Evolutionary conservation across 1,284 basidiomycete species (phyloP).

Genomic region (Fomitopsis schrenkii): DNA sequence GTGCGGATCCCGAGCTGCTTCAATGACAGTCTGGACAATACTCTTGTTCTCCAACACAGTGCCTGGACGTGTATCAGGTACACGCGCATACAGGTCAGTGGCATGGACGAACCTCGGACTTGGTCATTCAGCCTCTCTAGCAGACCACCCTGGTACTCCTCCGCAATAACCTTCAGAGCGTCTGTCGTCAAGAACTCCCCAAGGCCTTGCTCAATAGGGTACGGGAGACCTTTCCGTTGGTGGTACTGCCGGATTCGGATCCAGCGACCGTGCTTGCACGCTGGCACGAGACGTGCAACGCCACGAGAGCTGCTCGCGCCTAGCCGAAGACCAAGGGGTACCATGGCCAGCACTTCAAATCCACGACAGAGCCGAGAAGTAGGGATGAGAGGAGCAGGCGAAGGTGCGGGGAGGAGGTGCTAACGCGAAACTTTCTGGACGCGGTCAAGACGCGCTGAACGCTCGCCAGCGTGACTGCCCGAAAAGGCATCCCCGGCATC

Average conservation of each 20-base stretch:
- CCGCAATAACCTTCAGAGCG: slow-evolving; percentile 63
- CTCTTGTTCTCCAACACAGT: slow-evolving; percentile 40
- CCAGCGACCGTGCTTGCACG: slow-evolving; percentile 16
- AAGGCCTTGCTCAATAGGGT: slow-evolving; percentile 65
- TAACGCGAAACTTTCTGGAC: slow-evolving; percentile 20
- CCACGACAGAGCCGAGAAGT: slow-evolving; percentile 5
- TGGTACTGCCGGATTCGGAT: slow-evolving; percentile 44
- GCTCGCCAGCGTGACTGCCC: slow-evolving; percentile 4
- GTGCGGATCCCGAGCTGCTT: slow-evolving; percentile 58
- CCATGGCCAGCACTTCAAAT: slow-evolving; percentile 16
- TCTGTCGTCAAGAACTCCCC: slow-evolving; percentile 70
- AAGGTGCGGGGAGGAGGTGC: slow-evolving; percentile 12
- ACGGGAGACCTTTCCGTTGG: slow-evolving; percentile 52
- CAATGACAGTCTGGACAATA: slow-evolving; percentile 75
- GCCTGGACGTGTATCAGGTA: not conserved
- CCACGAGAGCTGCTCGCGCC: slow-evolving; percentile 19
- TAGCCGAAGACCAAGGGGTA: slow-evolving; percentile 20
- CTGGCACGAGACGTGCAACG: slow-evolving; percentile 13
- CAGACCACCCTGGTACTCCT: slow-evolving; percentile 82
- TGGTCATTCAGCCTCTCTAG: slow-evolving; percentile 72
- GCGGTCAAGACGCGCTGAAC: slow-evolving; percentile 7
- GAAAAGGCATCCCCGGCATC: slow-evolving; percentile 3
- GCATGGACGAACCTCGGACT: slow-evolving; percentile 52
- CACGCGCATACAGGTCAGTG: slow-evolving; percentile 6
- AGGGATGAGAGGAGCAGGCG: slow-evolving; percentile 1